A percentile compares a stretch with the other conserved stretches of the same genome.
These are phyloP conservation scores for Carex myosuroides DNA, from an alignment of 176 grass and related monocot species.

Conservation along the genomic window DNA sequence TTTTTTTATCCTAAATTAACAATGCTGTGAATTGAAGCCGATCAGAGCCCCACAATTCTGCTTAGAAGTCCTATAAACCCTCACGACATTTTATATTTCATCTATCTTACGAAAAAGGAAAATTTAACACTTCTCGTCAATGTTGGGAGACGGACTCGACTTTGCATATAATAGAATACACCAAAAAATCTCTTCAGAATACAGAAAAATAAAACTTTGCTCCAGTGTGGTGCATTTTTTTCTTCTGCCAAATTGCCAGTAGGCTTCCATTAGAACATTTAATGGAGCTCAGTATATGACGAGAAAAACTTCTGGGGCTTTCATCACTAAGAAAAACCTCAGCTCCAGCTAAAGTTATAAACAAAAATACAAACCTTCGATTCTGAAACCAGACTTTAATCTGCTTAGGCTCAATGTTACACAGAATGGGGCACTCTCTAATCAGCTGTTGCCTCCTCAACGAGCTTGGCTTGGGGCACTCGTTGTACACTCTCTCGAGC, in stretches of 20 bases:
- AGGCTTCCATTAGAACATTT: too few relatives aligned
- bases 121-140: background rate
- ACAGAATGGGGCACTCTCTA: slow-evolving; percentile 67
- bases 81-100: background rate
- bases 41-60: background rate
- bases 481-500: slow-evolving; percentile 80
- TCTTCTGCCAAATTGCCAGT: too few relatives aligned
- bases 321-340: background rate
- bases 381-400: slow-evolving; percentile 99
- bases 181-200: background rate
- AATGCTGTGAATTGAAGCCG: background rate
- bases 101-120: slow-evolving; percentile 1
- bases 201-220: background rate
- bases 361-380: slow-evolving; percentile 49
- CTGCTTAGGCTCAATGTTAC: slow-evolving; percentile 93
- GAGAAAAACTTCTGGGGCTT: background rate
- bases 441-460: slow-evolving; percentile 80
- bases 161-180: background rate
- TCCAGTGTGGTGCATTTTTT: background rate
- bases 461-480: slow-evolving; percentile 98
- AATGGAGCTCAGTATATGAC: too few relatives aligned
- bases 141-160: background rate
- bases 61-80: background rate
- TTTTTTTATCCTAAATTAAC: background rate
- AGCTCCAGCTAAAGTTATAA: background rate